Conservation (phyloP, 305 asterid species). For the Salvia sclarea region DNA sequence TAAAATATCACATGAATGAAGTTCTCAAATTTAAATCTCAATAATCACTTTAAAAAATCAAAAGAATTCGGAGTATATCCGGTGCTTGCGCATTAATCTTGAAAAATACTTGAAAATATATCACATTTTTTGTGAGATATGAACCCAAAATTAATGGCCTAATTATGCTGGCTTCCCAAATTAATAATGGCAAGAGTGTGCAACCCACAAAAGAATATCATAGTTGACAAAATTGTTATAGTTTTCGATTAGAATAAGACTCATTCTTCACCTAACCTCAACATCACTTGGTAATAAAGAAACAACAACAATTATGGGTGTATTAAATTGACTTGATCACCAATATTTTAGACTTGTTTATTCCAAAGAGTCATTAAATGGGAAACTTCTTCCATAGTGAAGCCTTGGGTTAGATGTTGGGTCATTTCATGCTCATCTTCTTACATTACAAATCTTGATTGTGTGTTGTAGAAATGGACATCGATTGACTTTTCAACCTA, state of each 20-base stretch:
- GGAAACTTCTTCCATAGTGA: slow-evolving; percentile 26
- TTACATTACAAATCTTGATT: slow-evolving; percentile 1
- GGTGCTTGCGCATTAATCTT: not conserved
- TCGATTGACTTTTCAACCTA: slow-evolving; percentile 31
- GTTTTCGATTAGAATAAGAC: slow-evolving; percentile 21
- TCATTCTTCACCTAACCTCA: slow-evolving; percentile 33
- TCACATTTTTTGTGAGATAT: not conserved
- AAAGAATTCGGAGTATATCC: no score
- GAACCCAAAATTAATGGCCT: slow-evolving; percentile 3
- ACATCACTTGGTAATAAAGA: slow-evolving; percentile 31
- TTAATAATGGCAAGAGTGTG: slow-evolving; percentile 14
- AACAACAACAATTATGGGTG: slow-evolving; percentile 31
- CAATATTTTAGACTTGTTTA: not conserved
- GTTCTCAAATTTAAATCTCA: no score
- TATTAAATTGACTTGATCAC: slow-evolving; percentile 37
- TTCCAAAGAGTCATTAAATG: not conserved
- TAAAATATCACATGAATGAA: no score
- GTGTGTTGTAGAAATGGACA: slow-evolving; percentile 21
- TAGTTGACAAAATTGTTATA: slow-evolving; percentile 29
- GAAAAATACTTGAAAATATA: slow-evolving; percentile 30
- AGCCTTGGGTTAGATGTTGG: slow-evolving; percentile 20
- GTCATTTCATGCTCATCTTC: slow-evolving; percentile 35
- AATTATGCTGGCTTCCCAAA: slow-evolving; percentile 15
- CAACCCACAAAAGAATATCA: slow-evolving; percentile 9
- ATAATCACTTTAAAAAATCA: no score